These are phyloP conservation scores for Leccinum pachyderme DNA, from an alignment of 1,284 basidiomycete genomes.

Conservation along the genomic window DNA sequence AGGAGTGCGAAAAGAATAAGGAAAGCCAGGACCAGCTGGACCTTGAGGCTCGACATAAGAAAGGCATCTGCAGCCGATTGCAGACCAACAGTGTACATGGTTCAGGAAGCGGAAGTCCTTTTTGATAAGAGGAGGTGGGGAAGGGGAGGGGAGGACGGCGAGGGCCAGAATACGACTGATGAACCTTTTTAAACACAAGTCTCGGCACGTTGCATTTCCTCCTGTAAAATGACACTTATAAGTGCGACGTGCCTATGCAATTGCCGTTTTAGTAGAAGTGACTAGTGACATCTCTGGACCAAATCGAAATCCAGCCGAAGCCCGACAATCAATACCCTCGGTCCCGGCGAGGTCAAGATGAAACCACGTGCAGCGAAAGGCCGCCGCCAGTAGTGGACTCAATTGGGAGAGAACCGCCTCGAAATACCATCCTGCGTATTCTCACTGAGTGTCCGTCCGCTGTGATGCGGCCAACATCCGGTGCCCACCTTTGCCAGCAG, in stretches of 20 bases:
- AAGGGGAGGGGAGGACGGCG: constrained; percentile 18
- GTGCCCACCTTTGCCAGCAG: constrained; percentile 15
- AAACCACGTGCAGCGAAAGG: constrained; percentile 22
- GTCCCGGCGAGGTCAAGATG: constrained; percentile 17
- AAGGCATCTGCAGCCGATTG: constrained; percentile 57
- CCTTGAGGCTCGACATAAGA: constrained; percentile 52
- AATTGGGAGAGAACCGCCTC: constrained; percentile 13
- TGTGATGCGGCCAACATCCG: constrained; percentile 11
- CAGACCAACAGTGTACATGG: constrained; percentile 56
- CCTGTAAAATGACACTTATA: constrained; percentile 27
- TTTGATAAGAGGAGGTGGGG: constrained; percentile 20
- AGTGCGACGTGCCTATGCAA: constrained; percentile 23
- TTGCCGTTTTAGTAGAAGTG: constrained; percentile 11
- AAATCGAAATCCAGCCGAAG: constrained; percentile 20
- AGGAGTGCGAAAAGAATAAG: constrained; percentile 53
- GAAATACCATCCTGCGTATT: constrained; percentile 7
- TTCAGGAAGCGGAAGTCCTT: constrained; percentile 14
- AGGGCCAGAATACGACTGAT: constrained; percentile 18
- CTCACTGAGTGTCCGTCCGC: constrained; percentile 15
- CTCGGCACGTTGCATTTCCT: constrained; percentile 21
- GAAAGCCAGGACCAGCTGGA: constrained; percentile 54
- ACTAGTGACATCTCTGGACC: background rate
- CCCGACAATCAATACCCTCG: constrained; percentile 28
- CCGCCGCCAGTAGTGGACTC: constrained; percentile 12
- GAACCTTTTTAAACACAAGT: constrained; percentile 25